Evolutionary conservation across 345 rosid genomes (phyloP), one percentile per base, ranked within the genome.

Genomic region (Gossypium turneri): DNA sequence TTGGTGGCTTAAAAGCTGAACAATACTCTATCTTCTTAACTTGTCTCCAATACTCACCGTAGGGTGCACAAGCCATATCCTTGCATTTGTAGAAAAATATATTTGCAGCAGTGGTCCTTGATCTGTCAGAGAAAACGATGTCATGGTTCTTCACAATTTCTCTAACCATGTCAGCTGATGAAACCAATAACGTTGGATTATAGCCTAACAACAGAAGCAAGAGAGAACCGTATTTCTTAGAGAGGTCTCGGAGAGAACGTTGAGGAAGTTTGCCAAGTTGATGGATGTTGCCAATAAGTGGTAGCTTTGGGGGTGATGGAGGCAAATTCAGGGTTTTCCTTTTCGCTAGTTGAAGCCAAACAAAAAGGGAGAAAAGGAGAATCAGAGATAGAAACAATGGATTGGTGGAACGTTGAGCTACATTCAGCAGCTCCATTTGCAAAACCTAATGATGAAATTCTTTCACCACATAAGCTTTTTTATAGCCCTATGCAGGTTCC

Each of bases 241-340:
- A 57, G 29, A 63, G 48, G 48, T 63, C 67, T 9, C 24, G 6
- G 12, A 63, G 47, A 38, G 67, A 63, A 2, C 22, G 67, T 22
- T 38, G 67, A 12, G 47, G 67, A 34, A 63, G 67, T 63, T 63
- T 62, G 22, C 67, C 22, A 0, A 62, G 22, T 34, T 62, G 67
- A 17, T 63, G 67, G 48, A 63, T 63, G 48, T 63, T 38, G 47
- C 67, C 67, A 17, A 63, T 64, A n/a, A 64, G n/a, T 3, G 68
- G 68, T 9, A 64, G 13, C 68, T 64, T 38, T 38, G 50, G 68
- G 0, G 68, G 68, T 64, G 68, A 64, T 41, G 68, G 50, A 17
- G 48, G 68, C 68, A 64, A 41, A 38, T 64, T 38, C 4, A 41
- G 24, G 3, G n/a, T 17, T 3, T 9, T 38, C 13, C 48, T 9